Percentiles rank a stretch among this genome's conserved stretches.
These are phyloP conservation scores for Pythium scleroteichum DNA, from an alignment of 352 stramenopile species.

Conservation along the genomic window DNA sequence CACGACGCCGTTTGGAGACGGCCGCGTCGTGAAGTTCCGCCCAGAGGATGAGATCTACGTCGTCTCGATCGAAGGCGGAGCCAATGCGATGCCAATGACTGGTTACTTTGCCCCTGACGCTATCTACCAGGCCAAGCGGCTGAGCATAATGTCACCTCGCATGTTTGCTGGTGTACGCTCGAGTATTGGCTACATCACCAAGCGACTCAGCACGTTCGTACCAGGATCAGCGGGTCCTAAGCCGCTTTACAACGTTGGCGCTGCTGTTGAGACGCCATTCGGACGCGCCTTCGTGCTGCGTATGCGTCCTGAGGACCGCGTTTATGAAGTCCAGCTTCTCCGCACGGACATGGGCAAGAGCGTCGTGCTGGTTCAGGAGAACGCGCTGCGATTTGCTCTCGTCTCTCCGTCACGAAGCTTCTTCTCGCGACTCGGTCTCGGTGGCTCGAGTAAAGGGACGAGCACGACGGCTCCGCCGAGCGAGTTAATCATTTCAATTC, in stretches of 20 bases:
- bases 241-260: conserved; percentile 50
- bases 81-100: conserved; percentile 43
- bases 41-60: conserved; percentile 71
- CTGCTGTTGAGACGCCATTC: conserved; percentile 76
- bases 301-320: conserved; percentile 59
- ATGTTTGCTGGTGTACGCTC: conserved; percentile 78
- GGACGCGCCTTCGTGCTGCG: conserved; percentile 64
- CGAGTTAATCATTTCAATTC: conserved; percentile 4
- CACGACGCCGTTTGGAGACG: conserved; percentile 79
- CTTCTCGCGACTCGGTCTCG: conserved; percentile 62
- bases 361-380: conserved; percentile 60
- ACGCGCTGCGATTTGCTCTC: conserved; percentile 41
- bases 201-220: conserved; percentile 76
- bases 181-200: conserved; percentile 76
- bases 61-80: conserved; percentile 45
- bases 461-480: conserved; percentile 4
- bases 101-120: conserved; percentile 53
- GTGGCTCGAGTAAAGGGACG: conserved; percentile 28
- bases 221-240: conserved; percentile 41
- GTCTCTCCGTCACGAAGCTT: conserved; percentile 68
- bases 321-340: conserved; percentile 75
- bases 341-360: conserved; percentile 37
- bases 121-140: conserved; percentile 38
- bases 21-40: conserved; percentile 62
- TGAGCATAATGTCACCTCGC: conserved; percentile 49